Evolutionary conservation across 2,329 filamentous ascomycete genomes (phyloP), one percentile per base, ranked within the genome.

Genomic region (Aspergillus pseudotamarii): DNA sequence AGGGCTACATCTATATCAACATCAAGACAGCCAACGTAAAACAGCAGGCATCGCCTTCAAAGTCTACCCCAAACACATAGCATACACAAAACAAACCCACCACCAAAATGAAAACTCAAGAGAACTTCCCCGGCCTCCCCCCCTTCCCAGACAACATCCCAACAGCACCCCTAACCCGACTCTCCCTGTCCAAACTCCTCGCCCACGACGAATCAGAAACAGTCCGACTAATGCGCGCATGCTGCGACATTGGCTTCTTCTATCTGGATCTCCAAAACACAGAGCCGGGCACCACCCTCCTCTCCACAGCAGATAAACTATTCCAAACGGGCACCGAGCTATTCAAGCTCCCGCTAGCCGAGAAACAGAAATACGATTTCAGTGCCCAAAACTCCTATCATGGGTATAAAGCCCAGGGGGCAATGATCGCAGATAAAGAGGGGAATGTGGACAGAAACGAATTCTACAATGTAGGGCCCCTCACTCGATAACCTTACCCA

Each of bases 291-390:
- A 68, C 76, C 16, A 69, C 69, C 0, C 68, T 86, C 4, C 74
- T 86, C 1, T 48, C 67, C 2, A 75, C 83, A 61, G 80, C 81
- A 3, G 78, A 84, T 46, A 62, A 71, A 1, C 69, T 87, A 6
- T 86, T 86, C 66, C 57, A 71, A 2, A 72, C 85, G 6, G 81
- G 80, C 64, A 73, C 80, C 57, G 62, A 70, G 4, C 76, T 87
- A 14, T 87, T 84, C 68, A 76, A 81, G 4, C 69, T 87, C 0
- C 77, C 79, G 1, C 65, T 82, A 0, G 75, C 82, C 11, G 86
- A 88, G 68, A 85, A 87, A 68, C 68, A 76, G n/a, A 79, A 81
- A 60, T 88, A 86, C 67, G 85, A 87, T 65, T 81, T 86, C 46
- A 81, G 79, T 59, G 75, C 71, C 2, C 72, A 83, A 59, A 80